These are phyloP conservation scores for Sordariomycetes sp. DNA, from an alignment of 2,329 filamentous ascomycete genomes.

Conservation along the genomic window DNA sequence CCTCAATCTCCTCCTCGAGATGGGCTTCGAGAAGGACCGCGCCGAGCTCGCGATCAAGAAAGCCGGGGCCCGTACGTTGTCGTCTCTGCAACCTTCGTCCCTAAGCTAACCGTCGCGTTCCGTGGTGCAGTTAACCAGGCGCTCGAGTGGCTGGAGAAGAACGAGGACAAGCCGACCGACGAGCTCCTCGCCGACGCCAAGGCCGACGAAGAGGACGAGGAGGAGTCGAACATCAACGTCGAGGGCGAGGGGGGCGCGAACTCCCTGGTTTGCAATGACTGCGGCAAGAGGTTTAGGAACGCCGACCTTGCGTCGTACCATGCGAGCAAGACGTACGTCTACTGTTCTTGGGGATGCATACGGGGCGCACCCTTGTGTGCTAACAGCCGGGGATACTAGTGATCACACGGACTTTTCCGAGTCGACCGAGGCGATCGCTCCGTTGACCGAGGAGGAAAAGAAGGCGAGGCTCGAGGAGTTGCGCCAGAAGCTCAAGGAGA, in stretches of 20 bases:
- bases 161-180: slow-evolving; percentile 76
- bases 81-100: background rate
- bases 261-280: slow-evolving; percentile 88
- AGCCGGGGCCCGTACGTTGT: slow-evolving; percentile 57
- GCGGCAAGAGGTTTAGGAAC: slow-evolving; percentile 79
- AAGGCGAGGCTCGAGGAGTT: slow-evolving; percentile 66
- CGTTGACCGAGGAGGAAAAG: slow-evolving; percentile 86
- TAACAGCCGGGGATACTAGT: slow-evolving; percentile 20
- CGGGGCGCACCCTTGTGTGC: background rate
- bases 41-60: slow-evolving; percentile 77
- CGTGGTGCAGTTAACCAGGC: background rate
- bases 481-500: slow-evolving; percentile 55
- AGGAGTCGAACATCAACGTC: slow-evolving; percentile 44
- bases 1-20: slow-evolving; percentile 48
- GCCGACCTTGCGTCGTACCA: slow-evolving; percentile 79
- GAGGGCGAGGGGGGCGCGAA: slow-evolving; percentile 50
- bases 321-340: slow-evolving; percentile 63
- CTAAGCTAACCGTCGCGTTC: background rate
- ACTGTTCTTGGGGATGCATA: background rate
- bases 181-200: slow-evolving; percentile 46
- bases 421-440: slow-evolving; percentile 82
- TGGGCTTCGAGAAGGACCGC: slow-evolving; percentile 74
- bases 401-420: slow-evolving; percentile 86
- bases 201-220: slow-evolving; percentile 31
- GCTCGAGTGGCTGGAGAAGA: slow-evolving; percentile 87